phyloP scores from a whole-genome alignment of 345 rosid genomes.

The Boechera divaricarpa region DNA sequence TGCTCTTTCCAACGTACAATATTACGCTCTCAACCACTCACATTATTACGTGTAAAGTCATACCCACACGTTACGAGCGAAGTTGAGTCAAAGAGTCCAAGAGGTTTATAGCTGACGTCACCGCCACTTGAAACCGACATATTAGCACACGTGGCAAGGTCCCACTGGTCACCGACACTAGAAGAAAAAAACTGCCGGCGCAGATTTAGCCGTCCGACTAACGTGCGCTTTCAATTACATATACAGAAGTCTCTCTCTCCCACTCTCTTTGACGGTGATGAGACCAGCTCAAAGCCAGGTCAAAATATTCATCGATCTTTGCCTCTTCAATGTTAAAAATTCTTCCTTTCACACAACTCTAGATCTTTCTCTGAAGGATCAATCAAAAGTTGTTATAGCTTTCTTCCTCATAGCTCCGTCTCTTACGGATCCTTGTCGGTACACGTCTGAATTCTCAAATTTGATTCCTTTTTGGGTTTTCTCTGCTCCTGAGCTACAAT shows the following conservation, averaged over 20 bases:
- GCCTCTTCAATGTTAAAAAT: background rate
- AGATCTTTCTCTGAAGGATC: slow-evolving; percentile 18
- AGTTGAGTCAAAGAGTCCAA: slow-evolving; percentile 19
- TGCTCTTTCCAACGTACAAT: slow-evolving; percentile 5
- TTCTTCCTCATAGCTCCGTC: slow-evolving; percentile 26
- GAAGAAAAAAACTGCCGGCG: slow-evolving; percentile 35
- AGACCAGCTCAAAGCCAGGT: slow-evolving; percentile 37
- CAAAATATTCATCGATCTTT: slow-evolving; percentile 28
- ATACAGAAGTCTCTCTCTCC: background rate
- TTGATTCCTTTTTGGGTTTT: background rate
- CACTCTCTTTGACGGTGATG: slow-evolving; percentile 37
- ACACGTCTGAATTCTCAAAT: slow-evolving; percentile 27
- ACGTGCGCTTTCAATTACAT: slow-evolving; percentile 36
- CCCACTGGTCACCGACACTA: slow-evolving; percentile 64
- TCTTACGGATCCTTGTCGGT: slow-evolving; percentile 41
- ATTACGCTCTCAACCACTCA: background rate
- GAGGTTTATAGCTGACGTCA: slow-evolving; percentile 25
- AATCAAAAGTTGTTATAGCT: background rate
- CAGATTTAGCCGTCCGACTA: slow-evolving; percentile 41
- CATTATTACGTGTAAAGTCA: slow-evolving; percentile 5
- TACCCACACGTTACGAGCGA: slow-evolving; percentile 21
- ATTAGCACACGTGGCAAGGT: slow-evolving; percentile 53
- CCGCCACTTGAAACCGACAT: slow-evolving; percentile 18
- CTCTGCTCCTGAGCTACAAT: slow-evolving; percentile 28
- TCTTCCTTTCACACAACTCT: slow-evolving; percentile 20